Conservation (phyloP, 2,329 filamentous ascomycete species). For the Beauveria caledonica region DNA sequence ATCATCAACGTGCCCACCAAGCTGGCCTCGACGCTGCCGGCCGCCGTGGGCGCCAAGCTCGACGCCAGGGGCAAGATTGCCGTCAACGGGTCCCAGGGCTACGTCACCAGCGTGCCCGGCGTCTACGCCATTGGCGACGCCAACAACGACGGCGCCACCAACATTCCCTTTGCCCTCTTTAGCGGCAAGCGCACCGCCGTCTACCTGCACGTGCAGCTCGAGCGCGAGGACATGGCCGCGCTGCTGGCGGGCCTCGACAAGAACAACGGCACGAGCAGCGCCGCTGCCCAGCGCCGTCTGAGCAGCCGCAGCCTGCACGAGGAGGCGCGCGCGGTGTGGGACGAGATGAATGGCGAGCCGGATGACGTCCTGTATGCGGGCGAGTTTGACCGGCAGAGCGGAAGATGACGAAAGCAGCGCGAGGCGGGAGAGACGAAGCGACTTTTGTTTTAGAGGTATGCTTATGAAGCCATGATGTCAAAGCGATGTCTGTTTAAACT, state of each 20-base stretch:
- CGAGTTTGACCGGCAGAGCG: conserved; percentile 24
- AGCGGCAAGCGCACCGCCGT: conserved; percentile 51
- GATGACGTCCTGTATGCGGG: conserved; percentile 39
- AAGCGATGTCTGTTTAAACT: not conserved
- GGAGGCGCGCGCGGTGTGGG: conserved; percentile 36
- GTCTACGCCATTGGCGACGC: conserved; percentile 53
- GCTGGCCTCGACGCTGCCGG: conserved; percentile 40
- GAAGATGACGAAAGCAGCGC: conserved; percentile 22
- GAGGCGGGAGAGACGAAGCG: not conserved
- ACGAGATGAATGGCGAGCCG: conserved; percentile 33
- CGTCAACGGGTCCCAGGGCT: conserved; percentile 31
- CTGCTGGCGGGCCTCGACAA: conserved; percentile 26
- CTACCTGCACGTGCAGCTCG: conserved; percentile 42
- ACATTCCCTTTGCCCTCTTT: conserved; percentile 53
- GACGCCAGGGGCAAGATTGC: conserved; percentile 35
- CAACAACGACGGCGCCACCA: conserved; percentile 51
- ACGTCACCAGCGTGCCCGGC: conserved; percentile 43
- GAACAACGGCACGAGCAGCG: not conserved
- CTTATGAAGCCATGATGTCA: not conserved
- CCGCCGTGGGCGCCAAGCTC: conserved; percentile 38
- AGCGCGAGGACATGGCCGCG: conserved; percentile 28
- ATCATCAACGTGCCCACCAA: conserved; percentile 39
- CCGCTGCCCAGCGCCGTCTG: not conserved
- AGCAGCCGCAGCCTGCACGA: conserved; percentile 23
- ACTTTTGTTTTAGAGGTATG: not conserved